These are phyloP conservation scores for Aspergillus felis DNA, from an alignment of 2,329 filamentous ascomycete genomes.

Conservation along the genomic window DNA sequence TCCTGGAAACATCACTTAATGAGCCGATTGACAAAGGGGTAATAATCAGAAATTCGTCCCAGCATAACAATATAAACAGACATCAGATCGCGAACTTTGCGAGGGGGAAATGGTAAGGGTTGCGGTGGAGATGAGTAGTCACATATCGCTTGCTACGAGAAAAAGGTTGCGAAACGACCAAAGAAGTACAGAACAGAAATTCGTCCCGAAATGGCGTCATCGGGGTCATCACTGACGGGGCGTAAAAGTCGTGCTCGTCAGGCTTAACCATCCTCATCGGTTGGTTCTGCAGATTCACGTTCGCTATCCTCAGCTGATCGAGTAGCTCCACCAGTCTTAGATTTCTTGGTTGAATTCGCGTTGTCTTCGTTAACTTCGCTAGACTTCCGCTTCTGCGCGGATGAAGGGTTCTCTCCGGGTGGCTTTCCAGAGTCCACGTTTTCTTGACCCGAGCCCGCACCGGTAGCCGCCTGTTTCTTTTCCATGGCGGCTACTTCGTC, in stretches of 20 bases:
- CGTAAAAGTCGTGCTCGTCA: neutral
- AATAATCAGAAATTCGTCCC: conserved; percentile 20
- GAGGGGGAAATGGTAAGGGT: conserved; percentile 16
- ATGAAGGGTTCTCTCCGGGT: conserved; percentile 30
- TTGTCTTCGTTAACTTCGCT: conserved; percentile 44
- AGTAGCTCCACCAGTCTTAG: conserved; percentile 39
- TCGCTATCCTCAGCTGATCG: conserved; percentile 51
- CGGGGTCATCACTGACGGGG: neutral
- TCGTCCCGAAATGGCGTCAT: conserved; percentile 29
- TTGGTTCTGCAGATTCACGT: conserved; percentile 44
- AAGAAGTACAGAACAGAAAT: conserved; percentile 22
- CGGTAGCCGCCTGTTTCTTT: conserved; percentile 49
- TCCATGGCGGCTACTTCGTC: conserved; percentile 94
- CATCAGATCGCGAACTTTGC: conserved; percentile 14
- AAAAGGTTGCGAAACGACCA: conserved; percentile 12
- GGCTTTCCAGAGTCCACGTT: conserved; percentile 28
- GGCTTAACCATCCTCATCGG: conserved; percentile 48
- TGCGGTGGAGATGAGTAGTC: conserved; percentile 20
- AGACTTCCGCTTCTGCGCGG: conserved; percentile 51
- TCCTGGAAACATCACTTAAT: conserved; percentile 18
- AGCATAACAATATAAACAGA: conserved; percentile 28
- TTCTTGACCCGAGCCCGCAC: conserved; percentile 33
- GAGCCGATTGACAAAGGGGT: conserved; percentile 4
- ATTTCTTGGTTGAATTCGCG: conserved; percentile 45
- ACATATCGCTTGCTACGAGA: conserved; percentile 35